Conservation (phyloP, 495 filamentous ascomycete genomes). For the Penicillium nucicola region DNA sequence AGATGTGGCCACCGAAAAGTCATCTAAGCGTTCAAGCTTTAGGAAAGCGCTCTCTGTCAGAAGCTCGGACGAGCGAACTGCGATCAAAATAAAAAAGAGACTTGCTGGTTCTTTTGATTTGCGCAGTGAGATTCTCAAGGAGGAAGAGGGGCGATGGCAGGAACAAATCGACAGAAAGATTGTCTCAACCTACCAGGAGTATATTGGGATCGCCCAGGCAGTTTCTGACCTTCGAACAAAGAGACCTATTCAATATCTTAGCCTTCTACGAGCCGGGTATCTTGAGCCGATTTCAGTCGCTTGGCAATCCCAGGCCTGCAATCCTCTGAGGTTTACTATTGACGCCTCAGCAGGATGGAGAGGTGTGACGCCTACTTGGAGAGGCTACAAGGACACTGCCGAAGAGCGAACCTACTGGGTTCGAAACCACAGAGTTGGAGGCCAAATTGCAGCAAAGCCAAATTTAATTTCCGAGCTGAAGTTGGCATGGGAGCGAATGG, state of each 20-base stretch:
- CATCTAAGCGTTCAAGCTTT: slow-evolving; percentile 30
- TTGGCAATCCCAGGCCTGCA: slow-evolving; percentile 38
- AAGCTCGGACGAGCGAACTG: slow-evolving; percentile 32
- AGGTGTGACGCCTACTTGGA: slow-evolving; percentile 46
- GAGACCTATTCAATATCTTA: slow-evolving; percentile 42
- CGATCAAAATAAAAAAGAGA: slow-evolving; percentile 14
- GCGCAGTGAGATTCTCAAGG: slow-evolving; percentile 33
- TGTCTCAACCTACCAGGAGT: slow-evolving; percentile 38
- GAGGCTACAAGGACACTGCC: slow-evolving; percentile 45
- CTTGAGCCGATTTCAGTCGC: slow-evolving; percentile 48
- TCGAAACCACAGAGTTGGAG: slow-evolving; percentile 36
- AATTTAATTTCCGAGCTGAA: slow-evolving; percentile 41
- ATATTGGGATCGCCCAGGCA: slow-evolving; percentile 36
- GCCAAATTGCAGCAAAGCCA: slow-evolving; percentile 29
- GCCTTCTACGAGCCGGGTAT: slow-evolving; percentile 46
- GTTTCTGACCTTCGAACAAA: slow-evolving; percentile 36
- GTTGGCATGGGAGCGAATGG: slow-evolving; percentile 41
- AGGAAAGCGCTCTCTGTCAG: slow-evolving; percentile 36
- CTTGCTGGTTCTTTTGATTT: slow-evolving; percentile 9
- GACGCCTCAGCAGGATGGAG: slow-evolving; percentile 43
- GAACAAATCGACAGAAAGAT: slow-evolving; percentile 32
- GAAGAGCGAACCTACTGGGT: slow-evolving; percentile 51
- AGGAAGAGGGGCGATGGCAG: slow-evolving; percentile 44
- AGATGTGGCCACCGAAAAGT: slow-evolving; percentile 10
- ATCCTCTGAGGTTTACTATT: slow-evolving; percentile 44